Base-by-base conservation (phyloP, 306 rosid genomes). In the Glycine soja region DNA sequence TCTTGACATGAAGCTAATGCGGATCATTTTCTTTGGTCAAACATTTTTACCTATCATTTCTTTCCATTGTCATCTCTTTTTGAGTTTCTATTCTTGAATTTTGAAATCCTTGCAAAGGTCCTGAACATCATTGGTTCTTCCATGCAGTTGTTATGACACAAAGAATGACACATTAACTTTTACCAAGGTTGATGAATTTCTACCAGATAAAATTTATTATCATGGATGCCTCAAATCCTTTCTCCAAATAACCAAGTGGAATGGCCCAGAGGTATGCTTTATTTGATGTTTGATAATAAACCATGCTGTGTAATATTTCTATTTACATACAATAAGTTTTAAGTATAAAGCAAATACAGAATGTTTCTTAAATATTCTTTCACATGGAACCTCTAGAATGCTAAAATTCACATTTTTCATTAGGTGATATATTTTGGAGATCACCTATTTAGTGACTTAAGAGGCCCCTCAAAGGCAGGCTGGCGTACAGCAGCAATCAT, bases 401-500 rank as follows among this genome's bases (percentile, higher is more conserved):
- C 57, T 76, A 61, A 78, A 46, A 64, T 30, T 64, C 34, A 34
- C 34, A 50, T 74, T 85, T 68, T 69, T 80, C 63, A 32, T 64
- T 50, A 95, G 99, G 99, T 95, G 81, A 95, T 95, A 86, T 95
- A 95, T 89, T 95, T 95, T 87, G 99, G 99, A 69, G 99, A 95
- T 82, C 99, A 95, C 83, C 92, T 95, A 52, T 95, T 95, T 71
- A 93, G 99, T 2, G 99, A 95, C 85, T 88, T 95, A 87, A 95
- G 97, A 86, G 99, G 95, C 3, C 99, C 97, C 68, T 89, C 95
- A 68, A 95, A 93, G 90, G 97, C 97, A 83, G 99, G 99, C 80
- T 95, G 99, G 99, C 99, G 94, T 76, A 95, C 99, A 79, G 99
- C 94, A 52, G 99, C 99, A 51, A 87, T 95, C 89, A 95, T 95